Evolutionary conservation across 1,139 yeast genomes (phyloP).

Genomic region (Zygosaccharomyces pseudobailii): DNA sequence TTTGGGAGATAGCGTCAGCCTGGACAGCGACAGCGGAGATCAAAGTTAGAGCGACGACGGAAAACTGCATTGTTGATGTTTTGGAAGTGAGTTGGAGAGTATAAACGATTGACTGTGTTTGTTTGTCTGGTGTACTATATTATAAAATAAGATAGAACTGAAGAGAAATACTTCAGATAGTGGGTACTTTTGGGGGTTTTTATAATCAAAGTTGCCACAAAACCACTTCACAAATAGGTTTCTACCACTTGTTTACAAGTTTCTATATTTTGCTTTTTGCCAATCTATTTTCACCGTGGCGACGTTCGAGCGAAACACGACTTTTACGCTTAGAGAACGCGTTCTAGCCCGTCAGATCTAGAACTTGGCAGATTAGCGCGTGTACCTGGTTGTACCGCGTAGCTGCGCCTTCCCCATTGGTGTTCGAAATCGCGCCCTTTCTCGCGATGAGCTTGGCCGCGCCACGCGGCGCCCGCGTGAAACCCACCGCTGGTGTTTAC

Average conservation of each 20-base stretch:
- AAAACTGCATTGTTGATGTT: slow-evolving; percentile 13
- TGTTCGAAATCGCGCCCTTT: neutral
- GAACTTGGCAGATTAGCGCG: neutral
- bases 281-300: neutral
- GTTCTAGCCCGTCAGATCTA: neutral
- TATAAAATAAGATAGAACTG: neutral
- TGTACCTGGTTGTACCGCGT: neutral
- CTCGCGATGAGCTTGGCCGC: neutral
- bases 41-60: slow-evolving; percentile 14
- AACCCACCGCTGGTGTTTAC: neutral
- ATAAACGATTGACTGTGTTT: slow-evolving; percentile 11
- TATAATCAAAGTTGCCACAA: neutral
- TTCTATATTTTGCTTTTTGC: slow-evolving; percentile 1
- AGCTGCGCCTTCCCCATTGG: neutral
- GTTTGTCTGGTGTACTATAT: neutral
- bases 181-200: neutral
- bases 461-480: too few species aligned
- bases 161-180: neutral
- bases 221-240: neutral
- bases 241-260: neutral
- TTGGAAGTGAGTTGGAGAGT: neutral
- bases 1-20: slow-evolving; percentile 15
- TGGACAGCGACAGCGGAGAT: slow-evolving; percentile 12
- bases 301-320: neutral
- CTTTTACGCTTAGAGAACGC: neutral